These are phyloP conservation scores for Gloeostereum incarnatum DNA, from an alignment of 768 basidiomycete genomes.

Conservation along the genomic window DNA sequence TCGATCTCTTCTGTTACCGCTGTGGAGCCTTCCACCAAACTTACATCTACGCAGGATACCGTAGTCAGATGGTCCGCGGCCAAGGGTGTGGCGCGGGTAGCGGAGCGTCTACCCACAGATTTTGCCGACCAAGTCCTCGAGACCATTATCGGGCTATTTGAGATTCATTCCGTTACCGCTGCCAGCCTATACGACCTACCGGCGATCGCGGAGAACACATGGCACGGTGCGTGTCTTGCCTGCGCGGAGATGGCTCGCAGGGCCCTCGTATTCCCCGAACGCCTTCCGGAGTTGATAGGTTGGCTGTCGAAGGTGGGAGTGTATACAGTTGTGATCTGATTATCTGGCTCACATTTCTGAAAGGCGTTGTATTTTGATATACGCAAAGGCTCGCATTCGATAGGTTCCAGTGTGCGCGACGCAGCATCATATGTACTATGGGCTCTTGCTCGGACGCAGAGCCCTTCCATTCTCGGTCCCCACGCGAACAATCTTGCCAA, in stretches of 20 bases:
- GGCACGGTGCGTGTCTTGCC: constrained; percentile 93
- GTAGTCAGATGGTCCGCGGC: constrained; percentile 92
- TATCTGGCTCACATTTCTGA: constrained; percentile 1
- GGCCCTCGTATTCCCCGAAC: constrained; percentile 51
- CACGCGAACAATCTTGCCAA: constrained; percentile 61
- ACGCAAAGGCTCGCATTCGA: constrained; percentile 84
- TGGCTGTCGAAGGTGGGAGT: constrained; percentile 80
- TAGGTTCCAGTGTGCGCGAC: constrained; percentile 92
- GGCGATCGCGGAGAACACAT: constrained; percentile 74
- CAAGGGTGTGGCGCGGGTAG: constrained; percentile 82
- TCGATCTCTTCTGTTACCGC: constrained; percentile 20
- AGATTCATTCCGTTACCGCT: constrained; percentile 58
- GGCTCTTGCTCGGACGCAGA: constrained; percentile 82
- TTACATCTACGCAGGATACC: constrained; percentile 56
- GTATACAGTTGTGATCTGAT: too few species aligned
- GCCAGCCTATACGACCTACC: constrained; percentile 64
- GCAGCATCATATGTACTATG: constrained; percentile 92
- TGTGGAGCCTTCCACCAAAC: constrained; percentile 4
- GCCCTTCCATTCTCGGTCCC: constrained; percentile 44
- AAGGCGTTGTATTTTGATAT: constrained; percentile 92
- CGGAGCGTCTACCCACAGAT: constrained; percentile 68
- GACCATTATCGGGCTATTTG: constrained; percentile 68
- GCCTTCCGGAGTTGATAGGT: constrained; percentile 54
- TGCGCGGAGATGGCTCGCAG: constrained; percentile 89
- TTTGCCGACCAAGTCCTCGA: constrained; percentile 78